phyloP scores from a whole-genome alignment of 1,284 basidiomycete species.

The Phlebopus sp. region DNA sequence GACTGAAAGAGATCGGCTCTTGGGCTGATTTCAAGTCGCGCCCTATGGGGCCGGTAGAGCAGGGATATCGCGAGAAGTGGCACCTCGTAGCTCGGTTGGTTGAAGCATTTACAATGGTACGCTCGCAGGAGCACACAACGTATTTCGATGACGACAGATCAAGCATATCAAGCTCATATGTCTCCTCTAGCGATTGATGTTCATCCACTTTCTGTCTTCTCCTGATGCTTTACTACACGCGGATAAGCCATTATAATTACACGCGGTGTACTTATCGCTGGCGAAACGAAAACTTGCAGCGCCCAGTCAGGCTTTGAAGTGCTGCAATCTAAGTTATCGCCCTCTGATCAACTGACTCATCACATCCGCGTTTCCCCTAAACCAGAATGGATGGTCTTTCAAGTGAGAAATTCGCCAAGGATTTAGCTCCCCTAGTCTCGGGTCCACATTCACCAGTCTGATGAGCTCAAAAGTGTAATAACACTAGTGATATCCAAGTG shows the following conservation, averaged over 20 bases:
- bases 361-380: conserved; percentile 26
- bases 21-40: not conserved
- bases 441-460: conserved; percentile 12
- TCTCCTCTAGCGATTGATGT: too few species aligned
- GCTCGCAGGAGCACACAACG: not conserved
- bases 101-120: not conserved
- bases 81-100: not conserved
- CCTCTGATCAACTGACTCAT: conserved; percentile 13
- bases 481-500: conserved; percentile 9
- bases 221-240: too few species aligned
- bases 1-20: not conserved
- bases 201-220: too few species aligned
- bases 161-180: too few species aligned
- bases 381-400: conserved; percentile 29
- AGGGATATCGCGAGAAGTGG: not conserved
- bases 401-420: conserved; percentile 26
- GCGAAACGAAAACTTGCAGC: too few species aligned
- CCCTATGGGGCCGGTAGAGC: not conserved
- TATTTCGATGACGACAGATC: too few species aligned
- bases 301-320: too few species aligned
- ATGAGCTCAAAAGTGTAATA: conserved; percentile 28
- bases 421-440: conserved; percentile 12
- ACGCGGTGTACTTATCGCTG: too few species aligned
- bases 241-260: too few species aligned
- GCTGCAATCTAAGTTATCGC: too few species aligned